Base-by-base conservation (phyloP, 2,329 filamentous ascomycete genomes). In the Neopestalotiopsis clavispora region DNA sequence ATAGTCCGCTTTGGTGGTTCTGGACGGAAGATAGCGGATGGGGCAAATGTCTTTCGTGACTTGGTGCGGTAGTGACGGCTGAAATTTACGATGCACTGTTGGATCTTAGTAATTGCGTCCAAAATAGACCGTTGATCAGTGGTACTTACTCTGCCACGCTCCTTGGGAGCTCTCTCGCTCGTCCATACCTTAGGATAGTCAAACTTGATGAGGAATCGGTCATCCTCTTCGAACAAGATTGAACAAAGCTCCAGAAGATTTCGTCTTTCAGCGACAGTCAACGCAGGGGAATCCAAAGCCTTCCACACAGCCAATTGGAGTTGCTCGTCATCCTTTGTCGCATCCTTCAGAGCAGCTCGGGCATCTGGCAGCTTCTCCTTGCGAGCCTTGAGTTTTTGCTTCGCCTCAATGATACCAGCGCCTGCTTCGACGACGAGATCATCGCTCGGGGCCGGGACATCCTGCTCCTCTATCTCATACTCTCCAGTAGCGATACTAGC, bases 401-500 rank as follows among this genome's bases (percentile, higher is more conserved):
- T 81, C 63, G 81, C 81, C 68, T 83, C 80, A 40, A 83, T 80
- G 56, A 83, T 79, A 12, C 77, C 74, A 56, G 80, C 82, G 69
- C 83, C 82, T 67, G 84, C 79, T 66, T 85, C 83, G 63, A 88
- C 81, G 56, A 87, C 83, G 52, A 88, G 77, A 17, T 80, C 84
- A 34, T 80, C 80, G 66, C 71, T 69, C n/a, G 71, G 67, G 58
- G 71, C 70, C 61, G 71, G 69, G 57, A 69, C 71, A 9, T 73
- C 57, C 58, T 79, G 76, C 34, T 74, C 73, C 9, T 73, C 67
- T 63, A 79, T 75, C 64, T 77, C 80, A 69, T 85, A 82, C 72
- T 92, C 89, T 45, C 89, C 90, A 75, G 91, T 87, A 2, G 90
- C 90, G 68, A 92, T 86, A 30, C 85, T 84, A 4, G 89, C 90